Conservation (phyloP, 495 filamentous ascomycete genomes). For the Tuber indicum region DNA sequence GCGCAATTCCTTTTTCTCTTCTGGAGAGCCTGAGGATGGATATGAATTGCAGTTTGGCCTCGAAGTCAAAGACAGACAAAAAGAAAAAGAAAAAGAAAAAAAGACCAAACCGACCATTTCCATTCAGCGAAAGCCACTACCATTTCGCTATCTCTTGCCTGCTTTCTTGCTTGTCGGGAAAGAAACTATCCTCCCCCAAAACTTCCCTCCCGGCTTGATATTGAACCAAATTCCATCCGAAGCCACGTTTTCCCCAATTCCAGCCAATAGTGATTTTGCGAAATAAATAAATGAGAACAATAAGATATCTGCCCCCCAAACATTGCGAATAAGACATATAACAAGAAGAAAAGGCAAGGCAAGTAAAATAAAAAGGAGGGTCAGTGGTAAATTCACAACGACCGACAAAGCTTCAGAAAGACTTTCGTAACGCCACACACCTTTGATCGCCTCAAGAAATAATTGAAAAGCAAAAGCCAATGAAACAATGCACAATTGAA, state of each 20-base stretch:
- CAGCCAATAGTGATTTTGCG: neutral
- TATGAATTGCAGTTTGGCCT: neutral
- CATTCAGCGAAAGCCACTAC: neutral
- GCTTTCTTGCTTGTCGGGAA: neutral
- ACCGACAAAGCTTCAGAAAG: constrained; percentile 6
- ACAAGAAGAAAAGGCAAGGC: neutral
- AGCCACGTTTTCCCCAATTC: neutral
- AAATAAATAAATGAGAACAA: neutral
- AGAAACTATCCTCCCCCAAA: neutral
- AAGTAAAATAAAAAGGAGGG: neutral
- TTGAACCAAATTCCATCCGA: neutral
- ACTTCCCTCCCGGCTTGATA: neutral
- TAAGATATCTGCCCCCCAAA: neutral
- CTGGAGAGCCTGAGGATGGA: neutral
- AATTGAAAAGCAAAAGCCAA: neutral
- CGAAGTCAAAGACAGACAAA: neutral
- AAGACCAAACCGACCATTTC: neutral
- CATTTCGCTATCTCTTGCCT: neutral
- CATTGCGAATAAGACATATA: neutral
- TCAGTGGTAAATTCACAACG: neutral
- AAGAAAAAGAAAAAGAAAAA: neutral
- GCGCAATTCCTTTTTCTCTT: neutral
- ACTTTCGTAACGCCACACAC: constrained; percentile 5
- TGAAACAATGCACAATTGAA: neutral
- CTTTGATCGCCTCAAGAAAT: neutral